Conservation (phyloP, 73 alveolate species). For the Tetrahymena malaccensis region DNA sequence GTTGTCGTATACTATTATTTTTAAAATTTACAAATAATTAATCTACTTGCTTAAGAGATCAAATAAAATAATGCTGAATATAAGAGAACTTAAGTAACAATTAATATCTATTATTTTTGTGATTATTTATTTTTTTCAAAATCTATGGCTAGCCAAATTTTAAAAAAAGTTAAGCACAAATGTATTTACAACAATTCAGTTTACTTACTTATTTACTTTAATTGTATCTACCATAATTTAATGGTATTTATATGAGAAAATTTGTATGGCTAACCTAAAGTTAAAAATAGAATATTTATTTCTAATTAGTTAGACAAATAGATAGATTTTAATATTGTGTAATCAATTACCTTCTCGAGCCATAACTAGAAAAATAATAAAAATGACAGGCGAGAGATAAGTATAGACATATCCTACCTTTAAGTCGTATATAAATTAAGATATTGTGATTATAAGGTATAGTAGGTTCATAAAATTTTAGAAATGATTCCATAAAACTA, state of each 20-base stretch:
- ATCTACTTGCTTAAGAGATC: neutral
- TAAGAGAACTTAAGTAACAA: neutral
- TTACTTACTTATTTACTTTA: neutral
- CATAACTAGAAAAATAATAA: slow-evolving; percentile 48
- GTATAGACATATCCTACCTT: slow-evolving; percentile 87
- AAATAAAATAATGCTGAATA: no score
- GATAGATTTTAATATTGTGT: neutral
- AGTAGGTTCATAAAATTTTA: slow-evolving; percentile 78
- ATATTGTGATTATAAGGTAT: slow-evolving; percentile 74
- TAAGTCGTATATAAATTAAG: slow-evolving; percentile 68
- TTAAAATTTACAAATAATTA: neutral
- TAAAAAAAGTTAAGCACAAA: neutral
- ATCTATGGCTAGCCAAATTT: no score
- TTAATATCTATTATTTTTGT: no score
- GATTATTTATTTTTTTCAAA: no score
- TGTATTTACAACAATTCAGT: neutral
- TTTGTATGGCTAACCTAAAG: neutral
- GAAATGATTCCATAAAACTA: slow-evolving; percentile 78
- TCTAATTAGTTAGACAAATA: no score
- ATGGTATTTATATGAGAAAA: neutral
- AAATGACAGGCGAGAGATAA: slow-evolving; percentile 59
- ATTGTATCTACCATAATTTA: neutral
- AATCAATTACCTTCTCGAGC: neutral
- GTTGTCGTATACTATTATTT: slow-evolving; percentile 68
- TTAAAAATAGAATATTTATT: no score